phyloP scores from a whole-genome alignment of 2,329 filamentous ascomycete genomes.

The Cladophialophora chaetospira region DNA sequence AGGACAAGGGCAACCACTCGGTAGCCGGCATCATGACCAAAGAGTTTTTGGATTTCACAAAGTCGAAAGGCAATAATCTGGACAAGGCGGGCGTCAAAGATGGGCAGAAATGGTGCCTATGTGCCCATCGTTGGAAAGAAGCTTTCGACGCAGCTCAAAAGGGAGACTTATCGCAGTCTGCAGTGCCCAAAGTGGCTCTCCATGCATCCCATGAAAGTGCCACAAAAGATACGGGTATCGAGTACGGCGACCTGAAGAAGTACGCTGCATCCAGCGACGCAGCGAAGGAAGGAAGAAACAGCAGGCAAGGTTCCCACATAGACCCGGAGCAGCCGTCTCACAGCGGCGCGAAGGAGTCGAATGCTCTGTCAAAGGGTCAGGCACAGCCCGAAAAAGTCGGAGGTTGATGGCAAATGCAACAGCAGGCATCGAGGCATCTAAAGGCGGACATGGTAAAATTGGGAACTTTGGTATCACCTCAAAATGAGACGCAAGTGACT shows the following conservation, averaged over 20 bases:
- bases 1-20: conserved; percentile 62
- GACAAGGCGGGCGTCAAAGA: conserved; percentile 56
- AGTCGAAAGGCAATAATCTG: conserved; percentile 61
- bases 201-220: conserved; percentile 42
- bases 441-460: neutral
- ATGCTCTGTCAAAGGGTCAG: conserved; percentile 20
- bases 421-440: neutral
- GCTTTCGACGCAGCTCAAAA: conserved; percentile 57
- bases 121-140: conserved; percentile 62
- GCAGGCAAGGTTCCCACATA: conserved; percentile 12
- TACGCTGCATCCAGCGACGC: conserved; percentile 35
- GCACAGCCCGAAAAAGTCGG: conserved; percentile 17
- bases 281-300: conserved; percentile 6
- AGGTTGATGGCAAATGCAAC: neutral
- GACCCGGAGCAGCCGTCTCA: conserved; percentile 13
- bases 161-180: conserved; percentile 37
- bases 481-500: neutral
- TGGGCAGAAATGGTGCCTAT: conserved; percentile 66
- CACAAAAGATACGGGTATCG: conserved; percentile 38
- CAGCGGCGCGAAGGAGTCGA: conserved; percentile 14
- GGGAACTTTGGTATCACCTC: no score
- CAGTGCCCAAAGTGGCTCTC: conserved; percentile 37
- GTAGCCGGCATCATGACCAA: conserved; percentile 61
- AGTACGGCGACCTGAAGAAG: conserved; percentile 40
- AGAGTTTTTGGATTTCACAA: conserved; percentile 64